A percentile compares a stretch with the other conserved stretches of the same genome.
Conservation (phyloP, 129 eudicot genomes). For the Arctium lappa region DNA sequence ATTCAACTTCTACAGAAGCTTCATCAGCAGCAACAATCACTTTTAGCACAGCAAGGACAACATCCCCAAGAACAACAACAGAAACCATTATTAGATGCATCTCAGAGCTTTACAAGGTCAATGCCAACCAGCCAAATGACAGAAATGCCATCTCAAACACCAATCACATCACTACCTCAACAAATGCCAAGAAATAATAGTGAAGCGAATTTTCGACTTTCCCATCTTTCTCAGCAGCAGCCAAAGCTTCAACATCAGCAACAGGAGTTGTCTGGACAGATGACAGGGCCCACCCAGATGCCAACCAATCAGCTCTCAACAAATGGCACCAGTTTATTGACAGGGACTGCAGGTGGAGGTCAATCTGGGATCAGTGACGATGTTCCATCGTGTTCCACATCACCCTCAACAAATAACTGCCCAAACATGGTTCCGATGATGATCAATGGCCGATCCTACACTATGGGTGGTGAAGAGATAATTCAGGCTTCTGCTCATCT, state of each 20-base stretch:
- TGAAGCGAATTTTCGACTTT: slow-evolving; percentile 43
- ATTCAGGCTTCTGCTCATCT: slow-evolving; percentile 52
- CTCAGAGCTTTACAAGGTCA: slow-evolving; percentile 56
- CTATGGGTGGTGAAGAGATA: slow-evolving; percentile 41
- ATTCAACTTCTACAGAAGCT: slow-evolving; percentile 79
- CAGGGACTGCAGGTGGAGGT: slow-evolving; percentile 53
- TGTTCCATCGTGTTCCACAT: slow-evolving; percentile 88
- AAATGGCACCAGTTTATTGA: slow-evolving; percentile 50
- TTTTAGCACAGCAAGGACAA: slow-evolving; percentile 45
- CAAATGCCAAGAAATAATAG: slow-evolving; percentile 47
- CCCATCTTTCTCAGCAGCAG: slow-evolving; percentile 53
- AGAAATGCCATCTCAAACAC: slow-evolving; percentile 49
- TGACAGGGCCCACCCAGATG: slow-evolving; percentile 29
- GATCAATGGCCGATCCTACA: slow-evolving; percentile 46
- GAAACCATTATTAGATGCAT: slow-evolving; percentile 33
- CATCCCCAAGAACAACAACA: slow-evolving; percentile 52
- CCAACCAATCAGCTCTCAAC: slow-evolving; percentile 53
- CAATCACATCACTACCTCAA: slow-evolving; percentile 42
- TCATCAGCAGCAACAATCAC: slow-evolving; percentile 78
- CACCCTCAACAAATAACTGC: slow-evolving; percentile 85
- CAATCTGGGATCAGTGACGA: slow-evolving; percentile 74
- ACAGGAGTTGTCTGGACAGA: slow-evolving; percentile 48
- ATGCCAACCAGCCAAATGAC: slow-evolving; percentile 40
- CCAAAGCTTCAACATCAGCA: slow-evolving; percentile 50
- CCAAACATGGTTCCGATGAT: slow-evolving; percentile 40